Evolutionary conservation across 257 asterid genomes (phyloP).

Genomic region (Solanum lycopersicoides): DNA sequence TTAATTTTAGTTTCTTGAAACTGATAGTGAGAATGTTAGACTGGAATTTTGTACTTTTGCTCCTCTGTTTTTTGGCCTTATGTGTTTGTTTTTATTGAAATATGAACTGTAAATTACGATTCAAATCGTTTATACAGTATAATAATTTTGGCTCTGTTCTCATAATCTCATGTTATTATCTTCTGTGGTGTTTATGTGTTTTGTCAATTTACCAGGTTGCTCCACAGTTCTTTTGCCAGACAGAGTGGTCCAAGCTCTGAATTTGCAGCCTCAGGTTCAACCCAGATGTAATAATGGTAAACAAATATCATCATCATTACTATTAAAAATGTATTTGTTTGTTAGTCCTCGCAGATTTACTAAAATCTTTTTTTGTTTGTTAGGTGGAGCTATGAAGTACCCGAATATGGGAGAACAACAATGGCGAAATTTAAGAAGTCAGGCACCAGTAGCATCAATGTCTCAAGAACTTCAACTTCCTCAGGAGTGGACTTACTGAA

Average conservation of each 20-base stretch:
- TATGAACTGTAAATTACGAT: not conserved
- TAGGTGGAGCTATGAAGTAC: conserved; percentile 8
- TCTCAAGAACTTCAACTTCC: conserved; percentile 51
- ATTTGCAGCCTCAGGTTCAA: conserved; percentile 16
- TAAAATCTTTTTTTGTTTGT: not conserved
- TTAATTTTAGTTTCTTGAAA: not conserved
- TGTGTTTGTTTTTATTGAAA: not conserved
- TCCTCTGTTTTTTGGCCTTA: not conserved
- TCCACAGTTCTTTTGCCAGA: conserved; percentile 52
- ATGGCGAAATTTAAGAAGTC: conserved; percentile 10
- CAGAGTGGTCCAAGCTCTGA: conserved; percentile 59
- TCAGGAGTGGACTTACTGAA: conserved; percentile 53
- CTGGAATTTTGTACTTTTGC: not conserved
- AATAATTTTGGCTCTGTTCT: not conserved
- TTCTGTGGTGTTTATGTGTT: not conserved
- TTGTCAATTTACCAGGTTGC: conserved; percentile 26
- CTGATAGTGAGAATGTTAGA: not conserved
- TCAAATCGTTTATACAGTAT: not conserved
- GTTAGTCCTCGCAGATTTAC: not conserved
- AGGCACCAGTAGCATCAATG: not conserved
- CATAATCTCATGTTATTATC: not conserved
- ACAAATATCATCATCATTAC: not conserved
- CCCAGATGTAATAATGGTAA: not conserved
- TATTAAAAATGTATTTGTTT: not conserved
- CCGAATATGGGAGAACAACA: conserved; percentile 17